Base-by-base conservation (phyloP, 495 filamentous ascomycete species). In the Chaetomium tenue region DNA sequence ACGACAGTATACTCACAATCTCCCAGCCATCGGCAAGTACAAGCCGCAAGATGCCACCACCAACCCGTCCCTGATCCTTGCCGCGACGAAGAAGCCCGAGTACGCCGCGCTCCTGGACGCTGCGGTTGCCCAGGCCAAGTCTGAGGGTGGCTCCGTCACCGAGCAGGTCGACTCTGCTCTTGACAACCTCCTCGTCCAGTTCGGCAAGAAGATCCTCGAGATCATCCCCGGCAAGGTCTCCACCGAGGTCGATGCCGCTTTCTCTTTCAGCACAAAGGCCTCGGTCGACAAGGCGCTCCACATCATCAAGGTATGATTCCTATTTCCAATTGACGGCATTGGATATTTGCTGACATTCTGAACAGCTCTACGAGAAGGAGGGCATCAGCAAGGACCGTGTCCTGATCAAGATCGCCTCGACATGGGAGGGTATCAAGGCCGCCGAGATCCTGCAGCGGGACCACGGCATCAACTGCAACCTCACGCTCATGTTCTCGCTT, bases 31-130 rank as follows among this genome's bases (percentile, higher is more conserved):
- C 78, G 92, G 83, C 85, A 98, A 99, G 83, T 99, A 99, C 87
- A 94, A 97, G 87, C 94, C 94, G 61, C 93, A 97, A 86, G 94
- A 99, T 89, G 94, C 93, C 72, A 97, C 93, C 74, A 99, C 94
- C 78, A 99, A 99, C 85, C 94, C 94, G 46, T 97, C 94, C 66
- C 84, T 99, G 73, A 97, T 99, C 79, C 87, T 99, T 75, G 92
- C 91, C 70, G 94, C 94, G 62, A 91, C 95, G 76, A 97, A 99
- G 86, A 99, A 98, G 86, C 75, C 89, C 74, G 93, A 97, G 77
- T 99, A 99, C 76, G 92, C 92, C 72, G 85, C 87, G 72, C 82
- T 99, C 63, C 93, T 98, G 72, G 93, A 99, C 72, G 80, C 84
- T 53, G 92, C 94, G 63, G 84, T 97, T 70, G 86, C 80, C 64